phyloP scores from a whole-genome alignment of 345 rosid genomes.

The Lepidium africanum region DNA sequence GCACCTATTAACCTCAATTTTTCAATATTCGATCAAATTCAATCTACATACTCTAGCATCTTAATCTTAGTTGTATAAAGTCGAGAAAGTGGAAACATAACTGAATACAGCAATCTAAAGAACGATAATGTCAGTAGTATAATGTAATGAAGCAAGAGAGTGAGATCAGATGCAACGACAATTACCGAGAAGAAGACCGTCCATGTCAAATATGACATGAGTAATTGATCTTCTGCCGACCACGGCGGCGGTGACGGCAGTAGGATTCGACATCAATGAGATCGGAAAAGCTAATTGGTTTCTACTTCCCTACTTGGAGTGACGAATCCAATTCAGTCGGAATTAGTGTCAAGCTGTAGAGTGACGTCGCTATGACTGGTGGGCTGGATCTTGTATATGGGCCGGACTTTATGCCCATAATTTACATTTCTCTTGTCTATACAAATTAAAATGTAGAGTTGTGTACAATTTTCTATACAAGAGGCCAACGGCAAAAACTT shows the following conservation, averaged over 20 bases:
- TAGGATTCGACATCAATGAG: constrained; percentile 7
- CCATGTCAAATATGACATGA: constrained; percentile 95
- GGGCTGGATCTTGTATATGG: not conserved
- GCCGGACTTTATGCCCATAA: not conserved
- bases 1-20: not conserved
- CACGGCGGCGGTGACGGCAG: not conserved
- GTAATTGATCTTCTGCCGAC: constrained; percentile 42
- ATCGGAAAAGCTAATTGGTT: not conserved
- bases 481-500: not conserved
- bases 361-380: not conserved
- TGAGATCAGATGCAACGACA: not conserved
- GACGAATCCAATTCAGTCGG: not conserved
- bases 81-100: not conserved
- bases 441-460: not conserved
- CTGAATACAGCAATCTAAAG: not conserved
- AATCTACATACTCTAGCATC: not conserved
- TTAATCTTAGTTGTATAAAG: not conserved
- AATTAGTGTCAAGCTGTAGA: not conserved
- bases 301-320: not conserved
- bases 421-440: not conserved
- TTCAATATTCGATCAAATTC: not conserved
- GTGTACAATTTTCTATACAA: not conserved
- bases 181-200: constrained; percentile 87
- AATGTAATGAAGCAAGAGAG: not conserved
- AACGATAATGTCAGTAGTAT: not conserved